Evolutionary conservation across 2,329 filamentous ascomycete genomes (phyloP).

Genomic region (Alternaria hordeiaustralica): DNA sequence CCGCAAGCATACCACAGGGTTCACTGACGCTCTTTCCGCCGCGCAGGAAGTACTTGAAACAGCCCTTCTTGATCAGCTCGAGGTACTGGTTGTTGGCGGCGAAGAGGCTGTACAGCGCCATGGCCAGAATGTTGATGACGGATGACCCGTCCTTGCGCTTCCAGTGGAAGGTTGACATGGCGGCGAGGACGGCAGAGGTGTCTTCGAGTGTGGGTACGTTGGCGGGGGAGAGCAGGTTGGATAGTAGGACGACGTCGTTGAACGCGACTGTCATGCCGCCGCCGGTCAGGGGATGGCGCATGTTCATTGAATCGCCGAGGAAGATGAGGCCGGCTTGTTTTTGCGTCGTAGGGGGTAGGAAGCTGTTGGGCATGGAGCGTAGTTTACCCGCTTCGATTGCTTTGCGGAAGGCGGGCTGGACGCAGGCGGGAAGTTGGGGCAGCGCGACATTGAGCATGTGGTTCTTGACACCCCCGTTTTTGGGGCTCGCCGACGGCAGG

Average conservation of each 20-base stretch:
- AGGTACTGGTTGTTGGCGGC: constrained; percentile 73
- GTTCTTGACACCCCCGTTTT: constrained; percentile 80
- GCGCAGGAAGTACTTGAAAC: constrained; percentile 88
- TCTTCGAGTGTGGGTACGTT: constrained; percentile 73
- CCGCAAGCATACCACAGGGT: constrained; percentile 81
- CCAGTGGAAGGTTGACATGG: constrained; percentile 84
- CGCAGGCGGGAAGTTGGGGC: constrained; percentile 73
- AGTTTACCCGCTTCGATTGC: constrained; percentile 80
- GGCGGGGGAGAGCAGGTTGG: constrained; percentile 73
- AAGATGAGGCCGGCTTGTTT: constrained; percentile 75
- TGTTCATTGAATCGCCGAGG: constrained; percentile 95
- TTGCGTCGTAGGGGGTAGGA: constrained; percentile 80
- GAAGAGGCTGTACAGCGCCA: constrained; percentile 90
- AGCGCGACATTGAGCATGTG: constrained; percentile 83
- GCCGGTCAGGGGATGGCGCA: constrained; percentile 97
- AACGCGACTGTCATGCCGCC: constrained; percentile 98
- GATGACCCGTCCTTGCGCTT: constrained; percentile 78
- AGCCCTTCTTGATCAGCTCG: constrained; percentile 81
- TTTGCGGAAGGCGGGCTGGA: constrained; percentile 75
- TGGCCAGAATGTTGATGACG: constrained; percentile 97
- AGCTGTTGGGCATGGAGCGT: constrained; percentile 95
- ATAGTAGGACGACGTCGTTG: constrained; percentile 84
- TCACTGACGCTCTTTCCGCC: constrained; percentile 76
- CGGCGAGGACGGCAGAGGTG: constrained; percentile 67
- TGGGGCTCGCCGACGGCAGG: constrained; percentile 73